phyloP scores from a whole-genome alignment of 2,329 filamentous ascomycete genomes.

The Apiospora phragmitis region DNA sequence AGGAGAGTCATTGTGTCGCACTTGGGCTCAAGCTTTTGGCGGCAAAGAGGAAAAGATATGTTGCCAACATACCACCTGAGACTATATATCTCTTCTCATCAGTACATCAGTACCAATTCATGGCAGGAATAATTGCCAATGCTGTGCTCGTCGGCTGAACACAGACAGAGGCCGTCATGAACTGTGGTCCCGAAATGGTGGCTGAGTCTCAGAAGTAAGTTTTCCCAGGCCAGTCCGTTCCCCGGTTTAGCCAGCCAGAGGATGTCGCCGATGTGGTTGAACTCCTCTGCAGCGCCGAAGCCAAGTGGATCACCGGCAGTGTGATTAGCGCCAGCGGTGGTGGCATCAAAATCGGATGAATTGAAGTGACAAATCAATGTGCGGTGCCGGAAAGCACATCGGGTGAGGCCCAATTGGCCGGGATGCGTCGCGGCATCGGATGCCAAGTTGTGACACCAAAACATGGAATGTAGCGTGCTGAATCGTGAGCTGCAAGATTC shows the following conservation, averaged over 20 bases:
- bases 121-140: conserved; percentile 37
- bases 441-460: conserved; percentile 1
- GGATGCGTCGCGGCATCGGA: not conserved
- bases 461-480: not conserved
- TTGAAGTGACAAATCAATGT: not conserved
- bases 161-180: conserved; percentile 34
- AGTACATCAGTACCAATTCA: conserved; percentile 29
- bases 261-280: conserved; percentile 38
- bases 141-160: conserved; percentile 34
- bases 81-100: not conserved
- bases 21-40: conserved; percentile 37
- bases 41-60: conserved; percentile 31
- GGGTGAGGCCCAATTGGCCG: not conserved
- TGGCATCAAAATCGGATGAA: conserved; percentile 32
- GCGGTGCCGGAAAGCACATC: not conserved
- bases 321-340: conserved; percentile 38
- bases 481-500: not conserved
- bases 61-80: not conserved
- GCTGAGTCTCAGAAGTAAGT: conserved; percentile 34
- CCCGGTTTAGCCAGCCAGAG: conserved; percentile 33
- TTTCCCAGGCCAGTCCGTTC: conserved; percentile 33
- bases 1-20: conserved; percentile 36
- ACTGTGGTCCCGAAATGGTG: conserved; percentile 32
- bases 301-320: conserved; percentile 37
- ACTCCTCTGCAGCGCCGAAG: conserved; percentile 33